A percentile compares a stretch with the other conserved stretches of the same genome.
Evolutionary conservation across 2,329 filamentous ascomycete species (phyloP).

Genomic region (Pseudogymnoascus sp.): DNA sequence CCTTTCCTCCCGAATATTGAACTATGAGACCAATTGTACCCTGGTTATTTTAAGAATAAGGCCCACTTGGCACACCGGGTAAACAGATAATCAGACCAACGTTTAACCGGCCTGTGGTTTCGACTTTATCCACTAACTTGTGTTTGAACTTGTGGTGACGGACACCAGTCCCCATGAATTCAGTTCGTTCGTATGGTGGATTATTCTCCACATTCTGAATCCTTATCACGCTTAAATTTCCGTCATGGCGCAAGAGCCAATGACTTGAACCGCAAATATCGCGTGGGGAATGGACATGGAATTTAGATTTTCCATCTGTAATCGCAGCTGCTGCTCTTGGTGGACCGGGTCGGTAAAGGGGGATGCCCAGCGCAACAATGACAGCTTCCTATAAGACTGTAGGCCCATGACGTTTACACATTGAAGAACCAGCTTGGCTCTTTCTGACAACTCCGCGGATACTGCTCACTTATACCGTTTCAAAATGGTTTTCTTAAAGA

Average conservation of each 20-base stretch:
- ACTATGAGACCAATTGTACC: neutral
- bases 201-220: neutral
- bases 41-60: constrained; percentile 5
- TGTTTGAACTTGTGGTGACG: neutral
- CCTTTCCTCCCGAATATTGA: neutral
- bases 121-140: neutral
- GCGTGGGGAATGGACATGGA: neutral
- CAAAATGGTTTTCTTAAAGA: neutral
- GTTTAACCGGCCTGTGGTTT: neutral
- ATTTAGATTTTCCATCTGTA: constrained; percentile 3
- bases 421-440: neutral
- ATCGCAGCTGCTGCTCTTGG: neutral
- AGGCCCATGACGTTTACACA: neutral
- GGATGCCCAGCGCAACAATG: neutral
- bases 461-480: neutral
- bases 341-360: neutral
- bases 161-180: neutral
- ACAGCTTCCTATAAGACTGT: neutral
- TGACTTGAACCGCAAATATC: neutral
- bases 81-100: neutral
- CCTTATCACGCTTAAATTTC: neutral
- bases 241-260: neutral
- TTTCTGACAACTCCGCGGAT: neutral
- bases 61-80: constrained; percentile 1
- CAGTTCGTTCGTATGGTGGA: constrained; percentile 4